Evolutionary conservation across 192 early-diverging fungal genomes (phyloP), one percentile per base, ranked within the genome.

Genomic region (Pilaira anomala): DNA sequence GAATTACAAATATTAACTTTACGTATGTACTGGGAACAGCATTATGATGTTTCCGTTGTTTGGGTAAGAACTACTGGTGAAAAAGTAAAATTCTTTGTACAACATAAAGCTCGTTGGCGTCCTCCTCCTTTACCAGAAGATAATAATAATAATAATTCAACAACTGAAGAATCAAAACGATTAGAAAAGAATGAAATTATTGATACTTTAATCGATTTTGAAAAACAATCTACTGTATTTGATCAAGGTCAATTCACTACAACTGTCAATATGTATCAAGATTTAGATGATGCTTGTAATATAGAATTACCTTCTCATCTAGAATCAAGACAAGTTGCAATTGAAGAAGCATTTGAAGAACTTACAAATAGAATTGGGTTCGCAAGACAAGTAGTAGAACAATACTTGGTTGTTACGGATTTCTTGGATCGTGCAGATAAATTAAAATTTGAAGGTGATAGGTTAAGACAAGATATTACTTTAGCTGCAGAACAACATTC

Each of bases 1-100:
- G 72, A 74, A 28, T 36, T 79, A 7, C 62, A 59, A 26, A 39
- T 76, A 9, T 56, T 79, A 14, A 51, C 68, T 6, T 49, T 71
- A 9, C 64, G 78, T 7, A 60, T 74, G 16, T 44, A 58, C 33
- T 79, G 78, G 78, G 70, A 79, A 59, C 30, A 66, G 19, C 59
- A 73, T 42, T 77, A 52, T 49, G 61, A 54, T 12, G 50, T 60
- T 13, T 65, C 78, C 1, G 48, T 74, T 12, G 36, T 39, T 0
- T 63, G 66, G 71, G 58, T 76, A 11, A 29, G 50, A 18, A 48
- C 8, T 5, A 51, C 63, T 14, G 65, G 29, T 19, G 25, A 58
- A 19, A 61, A 62, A 8, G 51, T 72, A 36, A 62, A 55, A 9
- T 42, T 19, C 9, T 78, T 78, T 40, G 39, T 75, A 5, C 21